These are phyloP conservation scores for Aureobasidium sp. DNA, from an alignment of 2,329 filamentous ascomycete species.

Conservation along the genomic window DNA sequence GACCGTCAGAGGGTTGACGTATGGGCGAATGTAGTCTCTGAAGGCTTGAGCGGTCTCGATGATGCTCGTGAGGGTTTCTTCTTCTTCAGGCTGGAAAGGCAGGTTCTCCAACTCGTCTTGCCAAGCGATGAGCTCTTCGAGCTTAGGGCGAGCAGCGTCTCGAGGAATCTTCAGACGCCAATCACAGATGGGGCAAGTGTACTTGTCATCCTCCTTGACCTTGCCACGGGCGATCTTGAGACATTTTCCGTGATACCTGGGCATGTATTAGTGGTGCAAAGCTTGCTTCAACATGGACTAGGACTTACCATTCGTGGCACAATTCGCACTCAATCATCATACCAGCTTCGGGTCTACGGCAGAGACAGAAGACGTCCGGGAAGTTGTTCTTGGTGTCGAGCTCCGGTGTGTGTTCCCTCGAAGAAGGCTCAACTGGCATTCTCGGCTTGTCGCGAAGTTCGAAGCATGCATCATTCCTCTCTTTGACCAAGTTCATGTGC, in stretches of 20 bases:
- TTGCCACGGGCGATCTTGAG: slow-evolving; percentile 96
- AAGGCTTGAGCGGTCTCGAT: slow-evolving; percentile 80
- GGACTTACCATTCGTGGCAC: slow-evolving; percentile 82
- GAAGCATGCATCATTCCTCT: slow-evolving; percentile 86
- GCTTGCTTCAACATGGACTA: not conserved
- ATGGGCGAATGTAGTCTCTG: slow-evolving; percentile 70
- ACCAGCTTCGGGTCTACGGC: slow-evolving; percentile 82
- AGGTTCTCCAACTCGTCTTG: slow-evolving; percentile 72
- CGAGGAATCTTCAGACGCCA: slow-evolving; percentile 95
- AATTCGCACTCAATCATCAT: slow-evolving; percentile 99
- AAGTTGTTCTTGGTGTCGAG: slow-evolving; percentile 31
- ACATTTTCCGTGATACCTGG: slow-evolving; percentile 94
- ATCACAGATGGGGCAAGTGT: slow-evolving; percentile 96
- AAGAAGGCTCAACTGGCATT: slow-evolving; percentile 84
- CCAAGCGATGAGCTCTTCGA: slow-evolving; percentile 81
- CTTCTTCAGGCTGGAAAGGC: slow-evolving; percentile 94
- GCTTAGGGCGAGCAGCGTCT: slow-evolving; percentile 87
- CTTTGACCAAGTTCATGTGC: slow-evolving; percentile 88
- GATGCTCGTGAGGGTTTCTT: slow-evolving; percentile 77
- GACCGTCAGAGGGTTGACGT: slow-evolving; percentile 67
- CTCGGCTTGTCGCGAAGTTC: slow-evolving; percentile 83
- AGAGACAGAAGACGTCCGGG: slow-evolving; percentile 87
- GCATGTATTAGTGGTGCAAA: not conserved
- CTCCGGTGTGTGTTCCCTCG: slow-evolving; percentile 65
- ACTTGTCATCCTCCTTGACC: slow-evolving; percentile 97